A percentile compares a stretch with the other conserved stretches of the same genome.
These are phyloP conservation scores for Ochetophila trinervis DNA, from an alignment of 306 rosid species.

Conservation along the genomic window DNA sequence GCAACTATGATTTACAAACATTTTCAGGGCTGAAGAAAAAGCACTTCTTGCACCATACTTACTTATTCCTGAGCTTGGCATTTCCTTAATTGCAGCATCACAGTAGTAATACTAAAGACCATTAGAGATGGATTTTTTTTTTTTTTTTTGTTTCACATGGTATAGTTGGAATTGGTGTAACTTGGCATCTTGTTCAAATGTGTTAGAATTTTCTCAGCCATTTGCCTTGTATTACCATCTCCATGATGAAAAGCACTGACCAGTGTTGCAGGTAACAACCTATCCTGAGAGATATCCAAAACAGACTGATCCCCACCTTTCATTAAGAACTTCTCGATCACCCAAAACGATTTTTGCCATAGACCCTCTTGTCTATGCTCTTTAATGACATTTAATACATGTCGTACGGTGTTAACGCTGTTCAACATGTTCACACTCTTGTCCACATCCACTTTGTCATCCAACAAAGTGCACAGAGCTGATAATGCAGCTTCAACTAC, in stretches of 20 bases:
- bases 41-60: background rate
- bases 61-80: too few species aligned
- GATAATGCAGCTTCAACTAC: constrained; percentile 49
- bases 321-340: constrained; percentile 41
- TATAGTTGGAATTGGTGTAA: constrained; percentile 12
- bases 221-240: constrained; percentile 29
- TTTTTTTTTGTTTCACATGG: constrained; percentile 2
- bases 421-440: constrained; percentile 34
- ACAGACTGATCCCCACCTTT: constrained; percentile 35
- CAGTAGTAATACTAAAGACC: too few species aligned
- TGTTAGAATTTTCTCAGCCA: constrained; percentile 42
- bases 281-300: constrained; percentile 35
- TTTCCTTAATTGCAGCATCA: too few species aligned
- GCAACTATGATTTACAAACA: background rate
- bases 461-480: constrained; percentile 40
- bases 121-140: too few species aligned
- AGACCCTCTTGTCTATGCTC: constrained; percentile 37
- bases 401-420: constrained; percentile 26
- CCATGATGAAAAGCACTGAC: constrained; percentile 44
- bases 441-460: constrained; percentile 47
- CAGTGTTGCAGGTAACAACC: constrained; percentile 36
- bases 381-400: constrained; percentile 30
- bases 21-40: background rate
- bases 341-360: constrained; percentile 45
- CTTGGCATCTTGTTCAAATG: constrained; percentile 44